A percentile compares a stretch with the other conserved stretches of the same genome.
Conservation (phyloP, 805 yeast species). For the Metschnikowia amazonensis region DNA sequence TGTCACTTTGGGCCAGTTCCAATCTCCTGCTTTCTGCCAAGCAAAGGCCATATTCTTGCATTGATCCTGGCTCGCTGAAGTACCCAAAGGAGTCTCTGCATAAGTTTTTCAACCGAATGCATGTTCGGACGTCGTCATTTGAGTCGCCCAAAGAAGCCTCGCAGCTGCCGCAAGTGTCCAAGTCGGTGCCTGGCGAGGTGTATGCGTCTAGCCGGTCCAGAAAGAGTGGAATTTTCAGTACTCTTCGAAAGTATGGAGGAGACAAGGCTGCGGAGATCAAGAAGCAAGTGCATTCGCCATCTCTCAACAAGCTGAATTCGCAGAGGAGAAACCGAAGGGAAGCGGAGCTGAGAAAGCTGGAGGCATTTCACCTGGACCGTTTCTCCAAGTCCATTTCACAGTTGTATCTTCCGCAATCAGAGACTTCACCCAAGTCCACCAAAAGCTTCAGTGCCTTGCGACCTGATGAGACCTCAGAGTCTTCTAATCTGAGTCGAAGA, state of each 20-base stretch:
- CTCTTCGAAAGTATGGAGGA: slow-evolving; percentile 39
- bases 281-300: slow-evolving; percentile 22
- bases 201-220: slow-evolving; percentile 7
- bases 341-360: background rate
- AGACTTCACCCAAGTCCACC: slow-evolving; percentile 13
- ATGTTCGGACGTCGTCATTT: slow-evolving; percentile 54
- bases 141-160: slow-evolving; percentile 10
- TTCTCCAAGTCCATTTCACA: slow-evolving; percentile 1
- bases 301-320: slow-evolving; percentile 2
- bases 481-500: background rate
- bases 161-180: background rate
- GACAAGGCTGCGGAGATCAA: slow-evolving; percentile 38
- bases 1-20: slow-evolving; percentile 26
- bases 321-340: slow-evolving; percentile 1
- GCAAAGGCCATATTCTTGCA: slow-evolving; percentile 38
- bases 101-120: slow-evolving; percentile 55
- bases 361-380: background rate
- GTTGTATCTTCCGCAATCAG: background rate
- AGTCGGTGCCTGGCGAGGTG: background rate
- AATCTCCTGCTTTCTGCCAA: slow-evolving; percentile 21
- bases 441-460: slow-evolving; percentile 7
- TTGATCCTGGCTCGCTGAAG: slow-evolving; percentile 29
- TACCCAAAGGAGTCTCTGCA: slow-evolving; percentile 23
- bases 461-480: slow-evolving; percentile 5
- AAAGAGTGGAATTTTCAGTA: slow-evolving; percentile 37